These are phyloP conservation scores for Colletotrichum melonis DNA, from an alignment of 2,329 filamentous ascomycete species.

Conservation along the genomic window DNA sequence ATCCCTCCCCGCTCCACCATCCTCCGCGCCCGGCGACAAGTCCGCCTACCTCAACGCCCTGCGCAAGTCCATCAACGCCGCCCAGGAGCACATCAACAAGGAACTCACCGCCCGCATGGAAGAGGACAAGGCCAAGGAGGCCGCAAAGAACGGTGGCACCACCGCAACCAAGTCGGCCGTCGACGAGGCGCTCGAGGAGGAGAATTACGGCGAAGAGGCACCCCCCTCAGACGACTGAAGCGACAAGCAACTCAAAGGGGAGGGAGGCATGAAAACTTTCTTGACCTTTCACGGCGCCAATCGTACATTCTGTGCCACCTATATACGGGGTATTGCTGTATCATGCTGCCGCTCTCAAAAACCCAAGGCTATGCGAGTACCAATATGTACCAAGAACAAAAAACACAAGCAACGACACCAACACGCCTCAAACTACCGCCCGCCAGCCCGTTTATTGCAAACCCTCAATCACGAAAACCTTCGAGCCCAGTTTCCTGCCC, in stretches of 20 bases:
- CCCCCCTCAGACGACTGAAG: conserved; percentile 70
- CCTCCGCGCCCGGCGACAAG: conserved; percentile 59
- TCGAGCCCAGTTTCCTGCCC: conserved; percentile 50
- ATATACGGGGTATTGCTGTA: conserved; percentile 44
- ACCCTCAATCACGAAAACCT: conserved; percentile 43
- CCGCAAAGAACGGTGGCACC: conserved; percentile 41
- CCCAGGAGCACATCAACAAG: conserved; percentile 77
- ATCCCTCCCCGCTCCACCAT: conserved; percentile 47
- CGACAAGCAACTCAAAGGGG: not conserved
- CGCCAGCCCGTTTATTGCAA: not conserved
- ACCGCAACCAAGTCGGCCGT: conserved; percentile 40
- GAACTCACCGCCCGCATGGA: conserved; percentile 82
- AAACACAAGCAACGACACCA: conserved; percentile 15
- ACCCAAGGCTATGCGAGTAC: conserved; percentile 39
- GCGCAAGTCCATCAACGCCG: conserved; percentile 62
- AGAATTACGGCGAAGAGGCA: conserved; percentile 88
- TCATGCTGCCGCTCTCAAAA: conserved; percentile 38
- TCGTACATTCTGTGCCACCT: conserved; percentile 26
- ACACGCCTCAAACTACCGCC: conserved; percentile 28
- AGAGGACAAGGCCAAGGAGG: conserved; percentile 70
- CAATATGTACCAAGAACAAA: conserved; percentile 28
- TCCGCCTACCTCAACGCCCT: conserved; percentile 70
- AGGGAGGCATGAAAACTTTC: not conserved
- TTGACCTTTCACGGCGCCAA: conserved; percentile 11
- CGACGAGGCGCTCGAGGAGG: conserved; percentile 72